Percentiles rank a stretch among this genome's conserved stretches.
These are phyloP conservation scores for Galerina marginata DNA, from an alignment of 768 basidiomycete genomes.

Conservation along the genomic window DNA sequence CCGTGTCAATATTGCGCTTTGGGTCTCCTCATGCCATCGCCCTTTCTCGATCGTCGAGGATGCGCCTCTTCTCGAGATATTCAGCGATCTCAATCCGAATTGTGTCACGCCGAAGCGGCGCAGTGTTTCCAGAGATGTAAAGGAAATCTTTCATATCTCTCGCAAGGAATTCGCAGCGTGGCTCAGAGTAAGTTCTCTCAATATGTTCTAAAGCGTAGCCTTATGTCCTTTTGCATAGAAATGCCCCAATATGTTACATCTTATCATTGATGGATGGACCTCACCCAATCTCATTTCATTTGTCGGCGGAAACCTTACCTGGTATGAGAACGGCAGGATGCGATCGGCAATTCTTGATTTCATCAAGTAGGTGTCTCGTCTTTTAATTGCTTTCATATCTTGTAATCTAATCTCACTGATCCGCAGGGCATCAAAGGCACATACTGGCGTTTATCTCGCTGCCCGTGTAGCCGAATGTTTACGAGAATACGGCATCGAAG, in stretches of 20 bases:
- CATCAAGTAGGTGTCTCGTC: conserved; percentile 21
- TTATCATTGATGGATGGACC: conserved; percentile 12
- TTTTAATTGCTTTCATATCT: neutral
- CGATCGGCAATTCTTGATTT: conserved; percentile 22
- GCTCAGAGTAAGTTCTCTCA: neutral
- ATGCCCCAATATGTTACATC: conserved; percentile 24
- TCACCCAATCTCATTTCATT: conserved; percentile 27
- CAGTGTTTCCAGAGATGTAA: conserved; percentile 38
- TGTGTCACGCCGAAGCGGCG: conserved; percentile 33
- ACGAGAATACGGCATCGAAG: conserved; percentile 27
- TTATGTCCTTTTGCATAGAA: conserved; percentile 14
- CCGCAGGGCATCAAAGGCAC: conserved; percentile 25
- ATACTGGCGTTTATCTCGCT: conserved; percentile 35
- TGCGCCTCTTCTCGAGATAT: neutral
- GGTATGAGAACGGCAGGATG: conserved; percentile 22
- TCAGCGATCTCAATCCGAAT: conserved; percentile 37
- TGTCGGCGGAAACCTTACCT: conserved; percentile 28
- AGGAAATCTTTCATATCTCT: conserved; percentile 29
- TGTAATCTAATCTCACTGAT: neutral
- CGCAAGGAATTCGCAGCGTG: conserved; percentile 28
- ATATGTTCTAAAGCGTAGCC: neutral
- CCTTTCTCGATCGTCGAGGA: conserved; percentile 43
- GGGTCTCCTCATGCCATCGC: conserved; percentile 38
- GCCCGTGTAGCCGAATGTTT: conserved; percentile 27
- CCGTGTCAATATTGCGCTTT: conserved; percentile 37